phyloP scores from a whole-genome alignment of 169 alveolate species.

The Toxoplasma gondii region DNA sequence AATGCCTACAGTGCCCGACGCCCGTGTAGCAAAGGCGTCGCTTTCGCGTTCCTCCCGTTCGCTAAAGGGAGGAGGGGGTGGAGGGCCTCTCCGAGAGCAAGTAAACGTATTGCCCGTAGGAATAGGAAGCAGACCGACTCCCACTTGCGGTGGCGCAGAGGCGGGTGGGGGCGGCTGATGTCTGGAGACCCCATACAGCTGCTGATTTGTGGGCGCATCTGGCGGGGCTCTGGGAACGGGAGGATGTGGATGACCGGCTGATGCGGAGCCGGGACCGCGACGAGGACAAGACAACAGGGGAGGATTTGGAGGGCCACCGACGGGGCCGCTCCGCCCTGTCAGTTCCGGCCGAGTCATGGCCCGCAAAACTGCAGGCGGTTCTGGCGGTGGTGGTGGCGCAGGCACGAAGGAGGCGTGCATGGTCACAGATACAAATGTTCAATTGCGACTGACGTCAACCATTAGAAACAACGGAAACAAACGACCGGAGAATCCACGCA shows the following conservation, averaged over 20 bases:
- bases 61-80: background rate
- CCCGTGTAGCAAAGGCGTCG: background rate
- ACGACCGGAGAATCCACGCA: too few species aligned
- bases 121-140: background rate
- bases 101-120: background rate
- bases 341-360: background rate
- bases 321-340: background rate
- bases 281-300: constrained; percentile 14
- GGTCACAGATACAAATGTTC: background rate
- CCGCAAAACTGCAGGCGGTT: constrained; percentile 1
- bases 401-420: background rate
- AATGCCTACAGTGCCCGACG: background rate
- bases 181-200: background rate
- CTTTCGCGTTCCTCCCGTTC: background rate
- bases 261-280: background rate
- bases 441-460: too few species aligned
- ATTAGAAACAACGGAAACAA: too few species aligned
- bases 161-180: background rate
- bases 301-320: background rate
- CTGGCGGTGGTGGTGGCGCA: constrained; percentile 29
- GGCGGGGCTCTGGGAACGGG: constrained; percentile 9
- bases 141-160: background rate
- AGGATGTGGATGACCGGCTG: background rate
- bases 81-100: background rate
- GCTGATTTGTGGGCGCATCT: background rate